These are phyloP conservation scores for Juncus effusus DNA, from an alignment of 176 grass and related monocot species.

Conservation along the genomic window DNA sequence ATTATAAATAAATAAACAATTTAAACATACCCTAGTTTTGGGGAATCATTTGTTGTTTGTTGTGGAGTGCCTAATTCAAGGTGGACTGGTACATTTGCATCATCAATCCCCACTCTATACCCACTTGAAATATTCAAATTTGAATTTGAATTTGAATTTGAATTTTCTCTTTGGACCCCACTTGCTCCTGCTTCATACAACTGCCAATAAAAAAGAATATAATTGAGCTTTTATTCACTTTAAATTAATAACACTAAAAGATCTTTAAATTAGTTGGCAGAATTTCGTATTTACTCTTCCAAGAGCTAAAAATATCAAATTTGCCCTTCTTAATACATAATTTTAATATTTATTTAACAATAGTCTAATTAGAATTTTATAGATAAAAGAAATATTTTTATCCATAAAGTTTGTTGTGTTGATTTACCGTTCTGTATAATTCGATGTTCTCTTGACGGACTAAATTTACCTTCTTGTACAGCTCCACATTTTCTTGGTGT, in stretches of 20 bases:
- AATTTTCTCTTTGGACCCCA: conserved; percentile 36
- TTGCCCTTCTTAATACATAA: too few species aligned
- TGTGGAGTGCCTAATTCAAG: conserved; percentile 56
- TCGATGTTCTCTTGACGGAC: conserved; percentile 63
- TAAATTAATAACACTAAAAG: conserved; percentile 2
- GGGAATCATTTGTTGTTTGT: conserved; percentile 33
- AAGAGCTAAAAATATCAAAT: too few species aligned
- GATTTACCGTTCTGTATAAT: conserved; percentile 60
- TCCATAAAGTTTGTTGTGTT: conserved; percentile 12
- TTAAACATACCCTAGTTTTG: conserved; percentile 64
- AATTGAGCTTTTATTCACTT: too few species aligned
- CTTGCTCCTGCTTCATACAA: conserved; percentile 40
- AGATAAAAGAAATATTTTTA: neutral
- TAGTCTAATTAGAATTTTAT: too few species aligned
- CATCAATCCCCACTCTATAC: conserved; percentile 13
- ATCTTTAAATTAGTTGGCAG: too few species aligned
- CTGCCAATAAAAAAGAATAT: conserved; percentile 24
- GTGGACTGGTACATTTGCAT: conserved; percentile 37
- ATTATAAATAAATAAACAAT: neutral
- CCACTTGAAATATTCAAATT: conserved; percentile 15
- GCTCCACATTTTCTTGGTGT: conserved; percentile 68
- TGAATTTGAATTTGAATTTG: conserved; percentile 40
- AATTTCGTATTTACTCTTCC: too few species aligned
- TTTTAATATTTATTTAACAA: too few species aligned
- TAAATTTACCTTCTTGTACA: conserved; percentile 61